phyloP scores from a whole-genome alignment of 176 grass and related monocot species.

The Triticum timopheevii region DNA sequence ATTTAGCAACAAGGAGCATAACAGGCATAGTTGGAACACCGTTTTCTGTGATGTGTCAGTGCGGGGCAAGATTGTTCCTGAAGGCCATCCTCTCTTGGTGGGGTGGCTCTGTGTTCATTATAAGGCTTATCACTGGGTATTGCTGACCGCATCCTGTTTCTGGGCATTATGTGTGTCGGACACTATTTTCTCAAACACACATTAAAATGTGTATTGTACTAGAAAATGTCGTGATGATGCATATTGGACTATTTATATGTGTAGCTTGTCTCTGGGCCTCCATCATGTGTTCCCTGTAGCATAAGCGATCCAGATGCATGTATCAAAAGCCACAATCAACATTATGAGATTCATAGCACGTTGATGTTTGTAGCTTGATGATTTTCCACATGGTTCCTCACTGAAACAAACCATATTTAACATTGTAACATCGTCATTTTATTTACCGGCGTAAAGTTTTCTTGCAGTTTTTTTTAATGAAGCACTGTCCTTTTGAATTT shows the following conservation, averaged over 20 bases:
- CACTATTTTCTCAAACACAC: neutral
- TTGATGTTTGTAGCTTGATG: neutral
- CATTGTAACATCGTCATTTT: neutral
- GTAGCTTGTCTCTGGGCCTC: neutral
- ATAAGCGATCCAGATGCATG: conserved; percentile 5
- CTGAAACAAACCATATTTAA: conserved; percentile 15
- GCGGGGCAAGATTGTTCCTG: neutral
- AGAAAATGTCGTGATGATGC: neutral
- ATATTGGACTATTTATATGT: neutral
- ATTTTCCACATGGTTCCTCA: neutral
- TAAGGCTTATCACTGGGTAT: neutral
- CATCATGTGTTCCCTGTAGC: neutral
- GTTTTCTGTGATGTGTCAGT: neutral
- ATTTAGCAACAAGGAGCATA: neutral
- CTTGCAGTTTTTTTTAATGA: neutral
- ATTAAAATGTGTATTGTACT: neutral
- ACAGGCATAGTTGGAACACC: neutral
- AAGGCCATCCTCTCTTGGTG: neutral
- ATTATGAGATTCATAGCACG: neutral
- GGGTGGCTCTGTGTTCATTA: conserved; percentile 2
- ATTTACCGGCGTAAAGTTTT: conserved; percentile 9
- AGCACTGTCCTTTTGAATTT: neutral
- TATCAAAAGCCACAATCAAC: neutral
- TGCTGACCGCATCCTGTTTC: neutral
- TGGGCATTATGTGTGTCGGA: neutral